phyloP scores from a whole-genome alignment of 768 basidiomycete genomes.

The Pisolithus marmoratus region DNA sequence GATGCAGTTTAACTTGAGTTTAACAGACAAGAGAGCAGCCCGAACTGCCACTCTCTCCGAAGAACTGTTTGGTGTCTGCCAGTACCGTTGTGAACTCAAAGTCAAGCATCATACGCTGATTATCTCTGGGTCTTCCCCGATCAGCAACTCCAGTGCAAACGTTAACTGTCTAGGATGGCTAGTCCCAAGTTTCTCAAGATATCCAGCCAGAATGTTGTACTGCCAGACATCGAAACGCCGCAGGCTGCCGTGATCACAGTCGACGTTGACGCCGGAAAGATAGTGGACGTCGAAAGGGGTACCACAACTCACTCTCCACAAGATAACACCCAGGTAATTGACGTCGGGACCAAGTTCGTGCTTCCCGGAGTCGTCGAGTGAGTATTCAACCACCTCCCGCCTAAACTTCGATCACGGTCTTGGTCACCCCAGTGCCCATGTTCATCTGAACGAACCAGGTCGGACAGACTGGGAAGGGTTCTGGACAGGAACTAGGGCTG shows the following conservation, averaged over 20 bases:
- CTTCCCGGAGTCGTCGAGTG: conserved; percentile 83
- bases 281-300: conserved; percentile 40
- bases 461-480: conserved; percentile 95
- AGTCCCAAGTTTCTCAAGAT: conserved; percentile 31
- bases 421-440: conserved; percentile 60
- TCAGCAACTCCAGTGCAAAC: too few relatives aligned
- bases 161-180: background rate
- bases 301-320: conserved; percentile 18
- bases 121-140: too few relatives aligned
- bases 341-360: conserved; percentile 53
- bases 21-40: too few relatives aligned
- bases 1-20: too few relatives aligned
- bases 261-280: conserved; percentile 52
- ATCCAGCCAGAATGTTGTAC: conserved; percentile 50
- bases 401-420: background rate
- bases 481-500: conserved; percentile 84
- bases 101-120: too few relatives aligned
- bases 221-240: conserved; percentile 44
- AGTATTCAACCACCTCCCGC: background rate
- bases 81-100: too few relatives aligned
- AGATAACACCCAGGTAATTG: conserved; percentile 37
- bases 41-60: too few relatives aligned
- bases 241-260: conserved; percentile 64
- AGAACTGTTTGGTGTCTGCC: too few relatives aligned
- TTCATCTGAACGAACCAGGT: conserved; percentile 92